A percentile compares a stretch with the other conserved stretches of the same genome.
Evolutionary conservation across 139 green algal genomes (phyloP).

Genomic region (Mesostigma viride): DNA sequence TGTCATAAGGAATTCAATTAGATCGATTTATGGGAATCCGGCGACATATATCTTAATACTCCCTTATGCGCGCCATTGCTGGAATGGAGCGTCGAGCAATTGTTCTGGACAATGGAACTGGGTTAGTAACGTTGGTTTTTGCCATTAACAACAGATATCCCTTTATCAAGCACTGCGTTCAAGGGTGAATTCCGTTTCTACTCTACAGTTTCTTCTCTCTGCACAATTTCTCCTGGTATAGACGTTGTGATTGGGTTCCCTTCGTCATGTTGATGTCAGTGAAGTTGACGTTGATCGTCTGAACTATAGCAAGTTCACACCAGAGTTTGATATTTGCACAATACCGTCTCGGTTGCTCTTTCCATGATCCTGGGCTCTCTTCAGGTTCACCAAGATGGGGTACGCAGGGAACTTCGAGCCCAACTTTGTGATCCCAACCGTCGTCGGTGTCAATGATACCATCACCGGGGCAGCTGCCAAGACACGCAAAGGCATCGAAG

Average conservation of each 20-base stretch:
- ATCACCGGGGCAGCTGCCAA: no score
- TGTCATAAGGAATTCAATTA: no score
- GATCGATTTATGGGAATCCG: no score
- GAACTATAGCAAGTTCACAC: not conserved
- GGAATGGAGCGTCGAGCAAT: constrained; percentile 33
- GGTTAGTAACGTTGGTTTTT: constrained; percentile 33
- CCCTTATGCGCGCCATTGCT: no score
- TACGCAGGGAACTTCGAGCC: constrained; percentile 56
- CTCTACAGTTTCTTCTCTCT: not conserved
- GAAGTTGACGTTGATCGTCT: not conserved
- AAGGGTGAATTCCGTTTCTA: not conserved
- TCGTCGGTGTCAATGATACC: constrained; percentile 28
- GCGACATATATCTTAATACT: no score
- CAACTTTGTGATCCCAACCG: constrained; percentile 51
- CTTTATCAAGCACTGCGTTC: not conserved
- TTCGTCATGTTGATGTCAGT: not conserved
- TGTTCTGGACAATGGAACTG: constrained; percentile 58
- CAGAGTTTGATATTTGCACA: not conserved
- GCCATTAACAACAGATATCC: not conserved
- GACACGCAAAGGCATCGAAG: no score
- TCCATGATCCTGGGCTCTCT: not conserved
- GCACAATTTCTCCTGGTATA: not conserved
- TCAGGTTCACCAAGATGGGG: constrained; percentile 50
- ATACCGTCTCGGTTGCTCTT: no score
- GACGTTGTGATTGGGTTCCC: not conserved